Conservation (phyloP, 208 protist genomes). For the Porcisia hertigi region DNA sequence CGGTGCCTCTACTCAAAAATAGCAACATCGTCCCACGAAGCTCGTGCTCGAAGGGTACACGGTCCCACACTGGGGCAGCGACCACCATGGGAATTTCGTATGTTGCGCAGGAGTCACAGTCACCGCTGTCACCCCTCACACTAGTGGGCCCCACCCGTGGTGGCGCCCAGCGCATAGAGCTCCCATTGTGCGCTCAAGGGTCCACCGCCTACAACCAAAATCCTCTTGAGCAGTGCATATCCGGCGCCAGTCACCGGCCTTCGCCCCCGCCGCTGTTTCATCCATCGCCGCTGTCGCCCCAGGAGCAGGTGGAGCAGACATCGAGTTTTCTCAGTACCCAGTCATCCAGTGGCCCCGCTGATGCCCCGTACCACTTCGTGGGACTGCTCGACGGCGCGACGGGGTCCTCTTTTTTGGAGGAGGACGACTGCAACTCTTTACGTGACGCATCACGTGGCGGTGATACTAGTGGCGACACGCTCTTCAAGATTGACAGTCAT, state of each 20-base stretch:
- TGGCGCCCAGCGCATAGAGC: not conserved
- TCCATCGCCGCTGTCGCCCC: not conserved
- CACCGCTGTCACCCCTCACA: not conserved
- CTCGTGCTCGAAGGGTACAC: not conserved
- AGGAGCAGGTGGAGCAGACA: constrained; percentile 1
- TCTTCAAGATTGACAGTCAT: not conserved
- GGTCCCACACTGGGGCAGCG: not conserved
- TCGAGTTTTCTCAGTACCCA: constrained; percentile 17
- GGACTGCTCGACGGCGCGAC: constrained; percentile 19
- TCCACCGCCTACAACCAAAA: constrained; percentile 1
- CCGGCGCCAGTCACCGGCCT: not conserved
- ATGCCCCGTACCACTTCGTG: constrained; percentile 25
- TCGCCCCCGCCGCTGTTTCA: not conserved
- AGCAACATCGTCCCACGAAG: not conserved
- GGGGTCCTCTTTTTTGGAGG: constrained; percentile 11
- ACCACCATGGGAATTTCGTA: not conserved
- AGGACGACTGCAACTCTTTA: not conserved
- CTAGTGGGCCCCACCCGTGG: not conserved
- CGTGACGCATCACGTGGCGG: not conserved
- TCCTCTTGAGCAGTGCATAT: constrained; percentile 5
- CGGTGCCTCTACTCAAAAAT: not conserved
- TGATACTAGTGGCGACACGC: not conserved
- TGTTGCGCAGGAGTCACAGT: not conserved
- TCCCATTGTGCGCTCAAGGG: not conserved
- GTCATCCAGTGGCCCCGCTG: constrained; percentile 19